Evolutionary conservation across 192 early-diverging fungal species (phyloP).

Genomic region (Coemansia sp.): DNA sequence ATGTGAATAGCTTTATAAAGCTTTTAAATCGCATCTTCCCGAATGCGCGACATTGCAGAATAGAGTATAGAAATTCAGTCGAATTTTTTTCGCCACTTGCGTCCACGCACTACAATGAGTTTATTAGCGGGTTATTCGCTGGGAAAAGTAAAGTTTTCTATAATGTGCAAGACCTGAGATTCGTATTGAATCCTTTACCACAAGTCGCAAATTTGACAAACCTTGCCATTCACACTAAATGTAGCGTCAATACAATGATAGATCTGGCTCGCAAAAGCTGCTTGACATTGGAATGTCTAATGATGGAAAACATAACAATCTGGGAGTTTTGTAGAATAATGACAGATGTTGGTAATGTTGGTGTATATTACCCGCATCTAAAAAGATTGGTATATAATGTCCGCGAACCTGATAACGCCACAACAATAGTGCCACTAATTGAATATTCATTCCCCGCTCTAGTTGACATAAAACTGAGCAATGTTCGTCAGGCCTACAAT

Average conservation of each 20-base stretch:
- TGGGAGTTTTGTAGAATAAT: background rate
- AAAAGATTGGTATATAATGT: background rate
- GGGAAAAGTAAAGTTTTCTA: background rate
- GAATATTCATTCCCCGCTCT: background rate
- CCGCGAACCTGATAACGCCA: background rate
- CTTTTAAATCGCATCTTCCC: background rate
- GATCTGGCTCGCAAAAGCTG: background rate
- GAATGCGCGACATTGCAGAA: background rate
- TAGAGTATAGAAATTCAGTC: background rate
- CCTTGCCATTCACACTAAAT: background rate
- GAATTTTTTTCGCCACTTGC: background rate
- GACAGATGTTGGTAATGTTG: background rate
- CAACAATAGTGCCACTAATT: background rate
- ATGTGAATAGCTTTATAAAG: background rate
- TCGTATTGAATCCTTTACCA: background rate
- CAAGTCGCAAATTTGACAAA: background rate
- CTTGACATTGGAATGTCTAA: background rate
- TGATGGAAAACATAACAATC: background rate
- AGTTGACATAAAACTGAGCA: no score
- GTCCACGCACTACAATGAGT: background rate
- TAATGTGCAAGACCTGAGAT: background rate
- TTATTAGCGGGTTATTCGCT: background rate
- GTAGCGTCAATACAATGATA: background rate
- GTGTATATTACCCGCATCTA: background rate
- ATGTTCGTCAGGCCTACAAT: no score